Evolutionary conservation across 2,329 filamentous ascomycete genomes (phyloP).

Genomic region (Pestalotiopsis sp.): DNA sequence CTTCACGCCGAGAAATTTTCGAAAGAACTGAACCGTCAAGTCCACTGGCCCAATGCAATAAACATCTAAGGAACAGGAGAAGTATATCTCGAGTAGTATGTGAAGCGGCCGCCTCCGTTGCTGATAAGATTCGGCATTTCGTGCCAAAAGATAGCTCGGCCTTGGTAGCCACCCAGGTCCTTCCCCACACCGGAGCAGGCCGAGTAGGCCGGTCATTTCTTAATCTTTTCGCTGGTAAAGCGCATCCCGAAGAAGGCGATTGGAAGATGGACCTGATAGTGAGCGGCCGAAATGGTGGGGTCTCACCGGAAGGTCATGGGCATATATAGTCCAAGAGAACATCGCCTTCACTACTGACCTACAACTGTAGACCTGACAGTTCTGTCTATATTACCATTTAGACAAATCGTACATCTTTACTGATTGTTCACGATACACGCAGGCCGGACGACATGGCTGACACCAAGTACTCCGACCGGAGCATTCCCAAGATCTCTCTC

Average conservation of each 20-base stretch:
- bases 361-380: not conserved
- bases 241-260: not conserved
- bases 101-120: constrained; percentile 3
- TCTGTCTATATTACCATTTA: not conserved
- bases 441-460: constrained; percentile 20
- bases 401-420: not conserved
- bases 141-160: constrained; percentile 2
- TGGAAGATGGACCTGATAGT: not conserved
- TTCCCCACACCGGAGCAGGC: constrained; percentile 9
- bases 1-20: not conserved
- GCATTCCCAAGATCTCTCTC: constrained; percentile 54
- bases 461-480: constrained; percentile 40
- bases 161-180: not conserved
- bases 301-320: not conserved
- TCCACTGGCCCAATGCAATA: not conserved
- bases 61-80: not conserved
- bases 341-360: not conserved
- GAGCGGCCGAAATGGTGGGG: not conserved
- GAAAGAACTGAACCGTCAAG: not conserved
- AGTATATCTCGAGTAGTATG: not conserved
- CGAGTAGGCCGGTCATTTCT: not conserved
- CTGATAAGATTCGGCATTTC: constrained; percentile 2
- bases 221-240: not conserved
- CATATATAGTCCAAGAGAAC: not conserved
- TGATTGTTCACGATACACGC: not conserved